Percentiles rank a stretch among this genome's conserved stretches.
Conservation (phyloP, 495 filamentous ascomycete genomes). For the Daldinia childiae region DNA sequence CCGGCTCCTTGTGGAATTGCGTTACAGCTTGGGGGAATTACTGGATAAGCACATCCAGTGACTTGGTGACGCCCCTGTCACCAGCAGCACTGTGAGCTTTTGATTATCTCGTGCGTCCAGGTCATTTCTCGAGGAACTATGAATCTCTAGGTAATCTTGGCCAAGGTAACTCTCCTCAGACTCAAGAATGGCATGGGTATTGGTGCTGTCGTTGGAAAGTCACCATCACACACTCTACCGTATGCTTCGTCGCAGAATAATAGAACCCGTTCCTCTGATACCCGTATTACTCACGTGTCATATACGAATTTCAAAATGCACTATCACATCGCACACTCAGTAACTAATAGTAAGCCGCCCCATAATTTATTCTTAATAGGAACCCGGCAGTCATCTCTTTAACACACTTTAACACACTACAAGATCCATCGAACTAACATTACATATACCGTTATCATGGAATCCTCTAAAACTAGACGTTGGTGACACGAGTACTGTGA, state of each 20-base stretch:
- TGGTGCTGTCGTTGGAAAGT: background rate
- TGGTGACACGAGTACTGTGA: background rate
- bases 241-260: background rate
- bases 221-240: background rate
- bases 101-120: no score
- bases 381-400: no score
- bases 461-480: background rate
- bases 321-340: background rate
- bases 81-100: no score
- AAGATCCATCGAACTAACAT: background rate
- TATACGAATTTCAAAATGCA: background rate
- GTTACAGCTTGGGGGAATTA: no score
- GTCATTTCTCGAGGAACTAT: no score
- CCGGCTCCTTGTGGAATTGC: background rate
- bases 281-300: background rate
- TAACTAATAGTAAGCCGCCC: background rate
- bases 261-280: background rate
- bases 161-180: no score
- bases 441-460: background rate
- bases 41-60: no score
- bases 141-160: no score
- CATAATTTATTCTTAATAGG: background rate
- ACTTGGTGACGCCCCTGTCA: no score
- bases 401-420: background rate
- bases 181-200: no score